Evolutionary conservation across 345 rosid genomes (phyloP), one percentile per base, ranked within the genome.

Genomic region (Raphanus sativus): DNA sequence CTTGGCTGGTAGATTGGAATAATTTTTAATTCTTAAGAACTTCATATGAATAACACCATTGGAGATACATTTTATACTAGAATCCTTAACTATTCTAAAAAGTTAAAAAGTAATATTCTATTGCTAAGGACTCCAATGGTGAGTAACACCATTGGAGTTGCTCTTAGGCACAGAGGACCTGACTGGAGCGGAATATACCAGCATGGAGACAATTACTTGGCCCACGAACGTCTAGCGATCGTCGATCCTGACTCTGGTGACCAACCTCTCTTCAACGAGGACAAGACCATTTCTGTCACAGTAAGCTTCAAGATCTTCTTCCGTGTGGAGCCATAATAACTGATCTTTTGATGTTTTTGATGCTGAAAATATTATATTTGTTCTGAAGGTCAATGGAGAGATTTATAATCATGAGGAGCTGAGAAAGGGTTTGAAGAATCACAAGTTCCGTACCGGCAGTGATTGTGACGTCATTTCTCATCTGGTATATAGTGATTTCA

Each of bases 91-190:
- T n/a, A n/a, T n/a, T n/a, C n/a, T n/a, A n/a, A n/a, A n/a, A n/a
- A n/a, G n/a, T n/a, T n/a, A n/a, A n/a, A n/a, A n/a, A n/a, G n/a
- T n/a, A n/a, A n/a, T n/a, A n/a, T n/a, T n/a, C n/a, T n/a, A n/a
- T n/a, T n/a, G n/a, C n/a, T n/a, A n/a, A n/a, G n/a, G n/a, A n/a
- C n/a, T n/a, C n/a, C n/a, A n/a, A n/a, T n/a, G n/a, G n/a, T n/a
- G n/a, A n/a, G n/a, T n/a, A n/a, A n/a, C n/a, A n/a, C n/a, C n/a
- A n/a, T n/a, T n/a, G n/a, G n/a, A n/a, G n/a, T n/a, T n/a, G n/a
- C n/a, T n/a, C n/a, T n/a, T n/a, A 91, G 87, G 91, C 99, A 95
- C 77, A 88, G 99, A 65, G 99, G 99, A 42, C 99, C 99, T 5
- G 99, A 95, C 81, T 95, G 99, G 99, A 95, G 99, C 76, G 99